A percentile compares a stretch with the other conserved stretches of the same genome.
Conservation (phyloP, 78 protist genomes). For the Bigelowiella natans region DNA sequence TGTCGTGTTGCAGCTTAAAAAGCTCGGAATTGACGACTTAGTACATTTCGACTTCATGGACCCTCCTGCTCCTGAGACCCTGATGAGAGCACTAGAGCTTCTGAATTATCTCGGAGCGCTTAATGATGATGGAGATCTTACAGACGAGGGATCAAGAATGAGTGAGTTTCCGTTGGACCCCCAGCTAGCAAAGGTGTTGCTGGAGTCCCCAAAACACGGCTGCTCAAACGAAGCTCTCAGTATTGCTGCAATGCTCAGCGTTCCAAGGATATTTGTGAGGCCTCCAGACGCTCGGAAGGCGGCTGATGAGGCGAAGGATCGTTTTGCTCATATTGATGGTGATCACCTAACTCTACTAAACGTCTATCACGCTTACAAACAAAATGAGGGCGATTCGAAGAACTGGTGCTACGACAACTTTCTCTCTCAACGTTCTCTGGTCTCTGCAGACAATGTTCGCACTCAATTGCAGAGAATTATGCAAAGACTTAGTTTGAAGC, state of each 20-base stretch:
- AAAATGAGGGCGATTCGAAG: constrained; percentile 14
- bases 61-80: constrained; percentile 46
- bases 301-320: constrained; percentile 70
- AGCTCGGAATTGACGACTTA: constrained; percentile 86
- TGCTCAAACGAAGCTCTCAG: constrained; percentile 86
- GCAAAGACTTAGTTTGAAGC: constrained; percentile 35
- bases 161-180: constrained; percentile 97
- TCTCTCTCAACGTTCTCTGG: constrained; percentile 70
- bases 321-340: constrained; percentile 88
- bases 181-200: constrained; percentile 76
- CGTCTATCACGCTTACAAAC: constrained; percentile 85
- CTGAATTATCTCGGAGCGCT: constrained; percentile 93
- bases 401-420: constrained; percentile 69
- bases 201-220: constrained; percentile 37
- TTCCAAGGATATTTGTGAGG: constrained; percentile 63
- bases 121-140: constrained; percentile 85
- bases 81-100: constrained; percentile 90
- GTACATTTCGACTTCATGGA: constrained; percentile 97
- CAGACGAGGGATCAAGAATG: constrained; percentile 66
- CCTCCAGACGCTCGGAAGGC: constrained; percentile 67
- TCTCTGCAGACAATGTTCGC: constrained; percentile 81
- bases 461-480: constrained; percentile 62
- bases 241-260: constrained; percentile 79
- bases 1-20: constrained; percentile 76
- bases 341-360: constrained; percentile 94